Base-by-base conservation (phyloP, 2,329 filamentous ascomycete species). In the Pseudogymnoascus sp. region DNA sequence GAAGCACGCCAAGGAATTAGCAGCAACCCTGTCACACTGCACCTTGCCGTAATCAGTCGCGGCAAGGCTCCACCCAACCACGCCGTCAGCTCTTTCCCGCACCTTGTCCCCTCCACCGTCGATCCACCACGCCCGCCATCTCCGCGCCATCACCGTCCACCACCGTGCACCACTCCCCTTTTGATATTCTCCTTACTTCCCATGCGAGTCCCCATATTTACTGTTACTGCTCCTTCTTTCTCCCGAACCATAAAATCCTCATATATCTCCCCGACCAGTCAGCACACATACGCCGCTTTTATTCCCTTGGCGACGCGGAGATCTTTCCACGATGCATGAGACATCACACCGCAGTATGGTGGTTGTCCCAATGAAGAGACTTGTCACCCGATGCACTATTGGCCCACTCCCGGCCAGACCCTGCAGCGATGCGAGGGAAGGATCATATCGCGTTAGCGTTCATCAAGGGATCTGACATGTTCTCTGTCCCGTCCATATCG, bases 291-390 rank as follows among this genome's bases (percentile, higher is more conserved):
- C n/a, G 44, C 26, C n/a, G 47, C 47, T 33, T 54, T 54, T 54
- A 54, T 10, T 17, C n/a, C 33, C 47, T 54, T 54, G 29, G 47
- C 47, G 5, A 33, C 47, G 15, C 47, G n/a, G 17, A 33, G 47
- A 54, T 54, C 47, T 33, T 33, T 54, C 29, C n/a, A 15, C 47
- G 17, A 21, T 54, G 47, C 47, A 54, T 54, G 47, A 54, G 47
- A 33, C 47, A 54, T 54, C 47, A 33, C 29, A 54, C 8, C 47
- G 29, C 29, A 54, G 15, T 5, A 33, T 3, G 47, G 17, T 54
- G 47, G 29, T 54, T 8, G 47, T 33, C 47, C 29, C 47, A 54
- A 54, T 54, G 33, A 54, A 54, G 29, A 54, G 29, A 54, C 47
- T 54, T 54, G 47, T 54, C 47, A 13, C 47, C 29, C 15, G 29